phyloP scores from a whole-genome alignment of 2,329 filamentous ascomycete species.

The Stylonectria norvegica region DNA sequence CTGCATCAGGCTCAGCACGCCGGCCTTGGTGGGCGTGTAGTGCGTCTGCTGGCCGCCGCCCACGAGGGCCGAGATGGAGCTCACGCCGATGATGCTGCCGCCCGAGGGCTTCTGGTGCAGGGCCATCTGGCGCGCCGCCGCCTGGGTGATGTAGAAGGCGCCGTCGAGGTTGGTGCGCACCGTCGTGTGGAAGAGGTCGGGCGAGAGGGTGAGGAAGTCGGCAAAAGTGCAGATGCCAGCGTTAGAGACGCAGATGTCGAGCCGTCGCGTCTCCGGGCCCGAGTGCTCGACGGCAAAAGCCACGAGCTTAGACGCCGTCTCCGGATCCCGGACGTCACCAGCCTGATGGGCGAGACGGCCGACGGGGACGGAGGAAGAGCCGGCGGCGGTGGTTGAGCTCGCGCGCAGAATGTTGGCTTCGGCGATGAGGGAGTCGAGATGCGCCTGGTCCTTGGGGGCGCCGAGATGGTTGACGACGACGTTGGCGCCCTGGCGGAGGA shows the following conservation, averaged over 20 bases:
- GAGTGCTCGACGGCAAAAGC: conserved; percentile 56
- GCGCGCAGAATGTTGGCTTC: conserved; percentile 48
- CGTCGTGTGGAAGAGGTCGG: conserved; percentile 67
- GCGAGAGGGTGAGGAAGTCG: conserved; percentile 73
- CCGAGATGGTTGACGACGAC: conserved; percentile 80
- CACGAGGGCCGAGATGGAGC: conserved; percentile 70
- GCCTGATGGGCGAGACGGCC: conserved; percentile 63
- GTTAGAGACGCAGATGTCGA: conserved; percentile 83
- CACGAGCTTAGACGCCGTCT: conserved; percentile 68
- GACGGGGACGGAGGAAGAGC: too few species aligned
- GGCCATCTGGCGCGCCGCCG: conserved; percentile 80
- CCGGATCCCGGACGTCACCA: conserved; percentile 74
- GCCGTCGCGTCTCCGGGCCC: conserved; percentile 49
- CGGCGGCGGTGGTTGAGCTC: conserved; percentile 37
- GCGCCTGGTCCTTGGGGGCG: conserved; percentile 47
- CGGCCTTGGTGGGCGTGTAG: conserved; percentile 87
- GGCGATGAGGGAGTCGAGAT: conserved; percentile 51
- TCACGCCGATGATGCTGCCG: conserved; percentile 76
- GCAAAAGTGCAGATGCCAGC: conserved; percentile 86
- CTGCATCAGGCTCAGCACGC: conserved; percentile 77
- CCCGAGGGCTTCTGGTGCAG: conserved; percentile 57
- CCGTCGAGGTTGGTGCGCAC: conserved; percentile 79
- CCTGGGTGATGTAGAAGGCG: conserved; percentile 84
- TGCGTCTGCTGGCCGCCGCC: conserved; percentile 77
- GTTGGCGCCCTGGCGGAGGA: conserved; percentile 71